Base-by-base conservation (phyloP, 768 basidiomycete genomes). In the Amanita subjunquillea region DNA sequence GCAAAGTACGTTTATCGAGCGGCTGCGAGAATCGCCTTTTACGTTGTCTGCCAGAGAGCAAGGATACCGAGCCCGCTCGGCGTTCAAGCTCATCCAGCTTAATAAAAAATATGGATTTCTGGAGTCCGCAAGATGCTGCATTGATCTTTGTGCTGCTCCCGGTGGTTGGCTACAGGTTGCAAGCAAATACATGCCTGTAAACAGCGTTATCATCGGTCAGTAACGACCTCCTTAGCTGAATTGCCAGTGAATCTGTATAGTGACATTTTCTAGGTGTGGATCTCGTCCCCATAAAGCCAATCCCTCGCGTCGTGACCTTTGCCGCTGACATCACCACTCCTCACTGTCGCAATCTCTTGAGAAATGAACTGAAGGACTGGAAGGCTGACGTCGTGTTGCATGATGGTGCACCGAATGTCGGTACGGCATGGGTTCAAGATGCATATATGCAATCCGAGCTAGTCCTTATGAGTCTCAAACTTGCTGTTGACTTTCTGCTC, bases 121-220 rank as follows among this genome's bases (percentile, higher is more conserved):
- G 22, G 89, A 93, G 60, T 74, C 79, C 29, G 87, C 92, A 53
- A 76, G 83, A 77, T 97, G 95, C 67, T 90, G 87, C 40, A 94
- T 99, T 61, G 96, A 99, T 78, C 77, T 99, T 30, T 99, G 96
- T 68, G 96, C 96, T 32, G 96, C 96, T 4, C 96, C 96, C 5
- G 96, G 96, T 59, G 96, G 96, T 63, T 99, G 96, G 96, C 76
- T 98, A 7, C 96, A 99, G 67, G 96, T 99, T 15, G 94, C 94
- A 29, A 90, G 84, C 75, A 97, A 96, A 70, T 91, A 93, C 66
- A 96, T 96, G 92, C 92, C 94, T 0, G 72, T 79, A 41, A 94
- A 91, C 60, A 91, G 88, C 61, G 72, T 96, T 53, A 95, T 96
- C 62, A 78, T 96, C 62, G 94, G 94, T 83, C 59, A 63, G 85